These are phyloP conservation scores for Celoporthe dispersa DNA, from an alignment of 2,329 filamentous ascomycete genomes.

Conservation along the genomic window DNA sequence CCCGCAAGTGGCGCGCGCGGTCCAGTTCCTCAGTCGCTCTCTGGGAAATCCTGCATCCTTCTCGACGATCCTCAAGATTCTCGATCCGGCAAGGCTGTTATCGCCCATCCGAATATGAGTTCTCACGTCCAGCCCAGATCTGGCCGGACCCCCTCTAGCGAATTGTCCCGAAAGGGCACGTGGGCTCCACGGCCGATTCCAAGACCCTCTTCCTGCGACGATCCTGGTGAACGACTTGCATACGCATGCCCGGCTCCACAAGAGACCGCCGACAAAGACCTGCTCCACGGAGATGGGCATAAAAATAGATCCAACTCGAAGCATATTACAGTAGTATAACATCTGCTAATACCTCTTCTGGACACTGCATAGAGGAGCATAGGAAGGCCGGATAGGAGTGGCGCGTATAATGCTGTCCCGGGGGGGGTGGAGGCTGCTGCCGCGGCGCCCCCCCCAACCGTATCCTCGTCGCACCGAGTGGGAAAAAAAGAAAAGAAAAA, in stretches of 20 bases:
- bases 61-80: background rate
- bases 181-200: background rate
- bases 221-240: constrained; percentile 1
- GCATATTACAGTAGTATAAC: background rate
- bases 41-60: background rate
- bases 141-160: background rate
- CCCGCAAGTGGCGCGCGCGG: background rate
- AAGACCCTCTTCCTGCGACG: background rate
- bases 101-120: background rate
- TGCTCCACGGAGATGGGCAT: background rate
- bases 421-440: background rate
- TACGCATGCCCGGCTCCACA: background rate
- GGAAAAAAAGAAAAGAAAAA: background rate
- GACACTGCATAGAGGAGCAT: background rate
- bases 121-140: background rate
- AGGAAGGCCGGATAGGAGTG: background rate
- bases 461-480: background rate
- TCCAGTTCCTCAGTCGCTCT: background rate
- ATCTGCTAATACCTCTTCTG: background rate
- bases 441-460: background rate
- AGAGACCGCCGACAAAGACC: constrained; percentile 1
- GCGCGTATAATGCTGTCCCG: background rate
- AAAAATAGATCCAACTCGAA: constrained; percentile 3
- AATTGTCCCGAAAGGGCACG: background rate
- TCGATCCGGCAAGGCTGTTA: background rate